A percentile compares a stretch with the other conserved stretches of the same genome.
phyloP scores from a whole-genome alignment of 768 basidiomycete genomes.

The Panaeolus papilionaceus region DNA sequence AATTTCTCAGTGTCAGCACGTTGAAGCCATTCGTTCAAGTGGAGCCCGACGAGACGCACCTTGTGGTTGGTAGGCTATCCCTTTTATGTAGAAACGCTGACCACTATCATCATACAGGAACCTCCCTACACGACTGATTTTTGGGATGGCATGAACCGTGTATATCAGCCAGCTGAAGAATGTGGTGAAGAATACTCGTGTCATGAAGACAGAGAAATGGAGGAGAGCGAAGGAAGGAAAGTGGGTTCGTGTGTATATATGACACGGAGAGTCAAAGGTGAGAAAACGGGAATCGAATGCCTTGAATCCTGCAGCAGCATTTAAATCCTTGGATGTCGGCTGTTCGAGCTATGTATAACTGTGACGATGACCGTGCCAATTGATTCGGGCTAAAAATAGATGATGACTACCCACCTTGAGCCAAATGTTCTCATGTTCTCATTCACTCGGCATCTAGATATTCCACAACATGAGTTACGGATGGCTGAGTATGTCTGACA shows the following conservation, averaged over 20 bases:
- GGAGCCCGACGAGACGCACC: constrained; percentile 44
- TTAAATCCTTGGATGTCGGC: constrained; percentile 9
- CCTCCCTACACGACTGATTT: constrained; percentile 71
- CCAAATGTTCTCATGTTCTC: background rate
- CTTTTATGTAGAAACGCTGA: constrained; percentile 86
- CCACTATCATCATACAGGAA: constrained; percentile 84
- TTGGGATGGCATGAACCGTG: constrained; percentile 64
- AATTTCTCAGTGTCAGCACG: background rate
- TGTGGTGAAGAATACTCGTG: constrained; percentile 26
- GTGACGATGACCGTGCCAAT: background rate
- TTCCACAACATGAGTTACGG: background rate
- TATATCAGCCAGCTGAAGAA: constrained; percentile 45
- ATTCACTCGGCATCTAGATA: background rate
- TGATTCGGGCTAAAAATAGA: background rate
- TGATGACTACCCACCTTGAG: background rate
- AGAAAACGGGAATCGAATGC: background rate
- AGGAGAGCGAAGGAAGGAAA: background rate
- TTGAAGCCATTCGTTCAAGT: background rate
- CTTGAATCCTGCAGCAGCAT: background rate
- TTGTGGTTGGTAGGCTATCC: constrained; percentile 83
- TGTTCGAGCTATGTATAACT: constrained; percentile 1
- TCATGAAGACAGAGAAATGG: background rate
- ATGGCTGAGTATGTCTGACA: background rate
- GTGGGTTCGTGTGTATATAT: background rate
- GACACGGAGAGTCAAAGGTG: background rate